These are phyloP conservation scores for Kodamaea leandrae DNA, from an alignment of 805 yeast genomes.

Conservation along the genomic window DNA sequence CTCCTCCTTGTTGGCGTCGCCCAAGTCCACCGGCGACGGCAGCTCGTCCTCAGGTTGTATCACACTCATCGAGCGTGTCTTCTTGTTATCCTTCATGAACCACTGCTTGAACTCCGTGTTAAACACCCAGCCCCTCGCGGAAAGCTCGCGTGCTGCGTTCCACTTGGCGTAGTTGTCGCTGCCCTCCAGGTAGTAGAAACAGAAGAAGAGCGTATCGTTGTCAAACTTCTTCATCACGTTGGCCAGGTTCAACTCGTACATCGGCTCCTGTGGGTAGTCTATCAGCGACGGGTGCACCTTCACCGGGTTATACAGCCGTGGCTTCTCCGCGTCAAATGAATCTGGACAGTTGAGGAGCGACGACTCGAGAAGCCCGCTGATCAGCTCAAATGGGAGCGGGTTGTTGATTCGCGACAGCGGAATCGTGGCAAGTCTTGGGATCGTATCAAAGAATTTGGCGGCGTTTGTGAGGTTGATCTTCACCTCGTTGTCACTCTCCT, in stretches of 20 bases:
- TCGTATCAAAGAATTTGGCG: constrained; percentile 20
- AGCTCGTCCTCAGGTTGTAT: constrained; percentile 17
- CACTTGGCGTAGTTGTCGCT: constrained; percentile 34
- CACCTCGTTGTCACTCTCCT: constrained; percentile 8
- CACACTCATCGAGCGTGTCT: constrained; percentile 25
- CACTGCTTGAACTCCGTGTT: constrained; percentile 74
- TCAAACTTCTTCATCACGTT: constrained; percentile 69
- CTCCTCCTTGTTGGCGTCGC: constrained; percentile 42
- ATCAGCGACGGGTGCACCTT: constrained; percentile 87
- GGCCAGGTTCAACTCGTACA: constrained; percentile 61
- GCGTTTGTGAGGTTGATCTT: constrained; percentile 6
- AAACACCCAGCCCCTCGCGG: constrained; percentile 76
- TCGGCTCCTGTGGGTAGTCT: constrained; percentile 85
- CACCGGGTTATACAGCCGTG: constrained; percentile 71
- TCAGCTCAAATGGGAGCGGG: constrained; percentile 53
- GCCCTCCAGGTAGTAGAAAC: constrained; percentile 74
- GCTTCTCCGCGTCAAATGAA: constrained; percentile 84
- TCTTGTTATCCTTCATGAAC: constrained; percentile 62
- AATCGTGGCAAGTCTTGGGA: constrained; percentile 24
- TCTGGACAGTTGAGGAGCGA: constrained; percentile 91
- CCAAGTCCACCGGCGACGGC: constrained; percentile 9
- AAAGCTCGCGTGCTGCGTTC: constrained; percentile 76
- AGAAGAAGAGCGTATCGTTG: constrained; percentile 84
- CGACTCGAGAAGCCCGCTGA: constrained; percentile 63
- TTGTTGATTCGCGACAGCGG: constrained; percentile 44